phyloP scores from a whole-genome alignment of 2,329 filamentous ascomycete genomes.

The Rhinocladiella similis region DNA sequence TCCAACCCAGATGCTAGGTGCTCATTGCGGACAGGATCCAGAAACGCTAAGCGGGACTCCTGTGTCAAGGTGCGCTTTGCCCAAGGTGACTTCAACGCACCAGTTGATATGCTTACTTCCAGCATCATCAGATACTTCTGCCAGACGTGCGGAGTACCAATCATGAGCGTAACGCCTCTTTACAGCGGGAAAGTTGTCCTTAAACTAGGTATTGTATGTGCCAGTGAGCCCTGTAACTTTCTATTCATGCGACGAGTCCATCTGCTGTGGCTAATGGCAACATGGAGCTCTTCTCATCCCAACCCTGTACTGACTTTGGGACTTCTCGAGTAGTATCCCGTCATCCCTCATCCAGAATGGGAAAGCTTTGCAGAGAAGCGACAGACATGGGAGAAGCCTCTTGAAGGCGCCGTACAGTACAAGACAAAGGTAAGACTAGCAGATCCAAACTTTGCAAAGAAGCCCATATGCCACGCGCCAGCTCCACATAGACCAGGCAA shows the following conservation, averaged over 20 bases:
- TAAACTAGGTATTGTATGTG: conserved; percentile 48
- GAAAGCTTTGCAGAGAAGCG: conserved; percentile 22
- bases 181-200: conserved; percentile 47
- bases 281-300: no score
- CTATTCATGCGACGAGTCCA: background rate
- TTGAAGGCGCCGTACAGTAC: conserved; percentile 24
- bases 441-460: background rate
- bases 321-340: conserved; percentile 12
- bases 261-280: background rate
- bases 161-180: conserved; percentile 45
- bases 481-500: background rate
- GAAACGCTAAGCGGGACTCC: conserved; percentile 49
- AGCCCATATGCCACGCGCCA: background rate
- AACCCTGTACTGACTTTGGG: background rate
- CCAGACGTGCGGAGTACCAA: conserved; percentile 47
- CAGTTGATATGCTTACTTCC: background rate
- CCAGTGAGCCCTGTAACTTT: background rate
- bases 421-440: conserved; percentile 20
- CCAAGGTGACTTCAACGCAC: background rate
- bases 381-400: conserved; percentile 24
- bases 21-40: conserved; percentile 34
- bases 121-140: conserved; percentile 45
- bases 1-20: background rate
- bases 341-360: conserved; percentile 27
- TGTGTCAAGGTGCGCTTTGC: conserved; percentile 31